Evolutionary conservation across 108 stramenopile genomes (phyloP), one percentile per base, ranked within the genome.

Genomic region (Asterionellopsis glacialis): DNA sequence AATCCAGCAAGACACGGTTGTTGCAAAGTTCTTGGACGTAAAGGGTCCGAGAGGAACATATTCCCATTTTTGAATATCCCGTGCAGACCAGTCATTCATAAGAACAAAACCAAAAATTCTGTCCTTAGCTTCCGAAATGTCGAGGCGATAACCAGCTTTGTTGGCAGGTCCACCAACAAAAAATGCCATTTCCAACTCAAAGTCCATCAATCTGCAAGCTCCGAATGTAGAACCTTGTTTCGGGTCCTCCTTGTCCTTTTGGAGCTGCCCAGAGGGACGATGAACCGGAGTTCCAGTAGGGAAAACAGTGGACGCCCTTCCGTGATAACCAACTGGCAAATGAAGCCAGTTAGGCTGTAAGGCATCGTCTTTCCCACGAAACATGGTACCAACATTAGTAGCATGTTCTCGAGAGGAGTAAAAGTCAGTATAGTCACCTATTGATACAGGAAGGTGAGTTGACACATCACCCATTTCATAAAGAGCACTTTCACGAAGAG

Each of bases 41-140:
- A 97, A 97, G 22, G 96, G 93, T n/a, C 96, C 96, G 9, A 97
- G 73, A 10, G 96, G 96, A 9, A 97, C 91, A 63, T 95, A 95
- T 65, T 97, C 94, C 86, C 87, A 97, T 64, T 88, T 92, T 73
- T 89, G 84, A 43, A 85, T 76, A 53, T 89, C 84, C 9, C 96
- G 72, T 9, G 96, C 94, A 15, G 81, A 82, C 96, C 96, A 97
- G 69, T 97, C 96, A 61, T 97, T 97, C 77, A 95, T 80, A 9
- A 97, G 68, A 0, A 89, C 84, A 58, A 90, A 88, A 7, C 96
- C 96, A 77, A 97, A 97, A 43, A 97, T 87, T 41, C 90, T 75
- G 43, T 86, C 76, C 55, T 85, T 70, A 9, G 94, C 96, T 57
- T 93, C 73, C 42, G 70, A 75, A 18, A 94, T 70, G 28, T 79